A percentile compares a stretch with the other conserved stretches of the same genome.
phyloP scores from a whole-genome alignment of 75 land plant species.

The Sequoia sempervirens region DNA sequence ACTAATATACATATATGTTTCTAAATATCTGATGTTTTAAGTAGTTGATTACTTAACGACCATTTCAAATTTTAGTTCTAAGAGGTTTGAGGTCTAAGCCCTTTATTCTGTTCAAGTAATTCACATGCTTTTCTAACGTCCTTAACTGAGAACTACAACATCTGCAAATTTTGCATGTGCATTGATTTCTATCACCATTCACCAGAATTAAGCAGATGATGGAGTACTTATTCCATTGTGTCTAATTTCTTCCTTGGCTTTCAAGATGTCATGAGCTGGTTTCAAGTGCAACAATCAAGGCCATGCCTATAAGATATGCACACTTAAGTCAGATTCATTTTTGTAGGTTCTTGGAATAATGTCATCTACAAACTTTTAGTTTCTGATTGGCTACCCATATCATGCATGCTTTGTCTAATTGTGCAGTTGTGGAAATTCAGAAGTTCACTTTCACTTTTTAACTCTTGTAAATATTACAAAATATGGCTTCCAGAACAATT shows the following conservation, averaged over 20 bases:
- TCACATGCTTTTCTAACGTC: neutral
- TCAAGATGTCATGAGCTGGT: too few relatives aligned
- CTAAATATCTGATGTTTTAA: neutral
- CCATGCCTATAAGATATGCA: too few relatives aligned
- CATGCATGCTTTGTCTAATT: neutral
- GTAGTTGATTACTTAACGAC: neutral
- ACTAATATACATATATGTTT: neutral
- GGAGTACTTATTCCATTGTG: neutral
- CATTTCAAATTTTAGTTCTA: neutral
- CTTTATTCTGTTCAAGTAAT: neutral
- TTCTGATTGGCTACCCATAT: neutral
- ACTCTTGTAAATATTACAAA: too few relatives aligned
- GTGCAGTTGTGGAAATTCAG: neutral
- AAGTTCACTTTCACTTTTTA: neutral
- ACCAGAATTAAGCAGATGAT: neutral
- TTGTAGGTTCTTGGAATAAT: too few relatives aligned
- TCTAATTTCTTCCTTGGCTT: neutral
- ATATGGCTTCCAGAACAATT: too few relatives aligned
- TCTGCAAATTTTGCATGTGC: neutral
- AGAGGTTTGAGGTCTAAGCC: neutral
- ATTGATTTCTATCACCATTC: neutral
- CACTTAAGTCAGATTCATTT: too few relatives aligned
- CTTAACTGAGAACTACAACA: neutral
- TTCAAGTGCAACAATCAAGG: too few relatives aligned
- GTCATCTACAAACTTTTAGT: too few relatives aligned